Evolutionary conservation across 2,329 filamentous ascomycete species (phyloP).

Genomic region (Phyllosticta ampelicida): DNA sequence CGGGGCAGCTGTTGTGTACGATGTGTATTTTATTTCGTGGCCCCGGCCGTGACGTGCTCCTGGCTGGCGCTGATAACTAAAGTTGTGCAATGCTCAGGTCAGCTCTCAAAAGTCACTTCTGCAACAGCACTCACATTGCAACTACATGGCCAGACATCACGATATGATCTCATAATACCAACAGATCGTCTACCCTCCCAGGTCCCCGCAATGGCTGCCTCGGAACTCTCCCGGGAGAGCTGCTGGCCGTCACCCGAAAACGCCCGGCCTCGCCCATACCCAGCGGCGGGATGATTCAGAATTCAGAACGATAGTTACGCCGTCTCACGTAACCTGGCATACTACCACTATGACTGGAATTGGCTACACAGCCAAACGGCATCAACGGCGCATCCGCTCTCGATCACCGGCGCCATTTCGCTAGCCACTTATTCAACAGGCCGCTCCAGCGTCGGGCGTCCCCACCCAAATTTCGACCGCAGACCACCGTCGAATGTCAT

Average conservation of each 20-base stretch:
- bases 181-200: background rate
- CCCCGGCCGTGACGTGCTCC: background rate
- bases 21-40: conserved; percentile 1
- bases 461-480: conserved; percentile 6
- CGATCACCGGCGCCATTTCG: conserved; percentile 6
- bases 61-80: conserved; percentile 2
- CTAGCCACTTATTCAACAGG: conserved; percentile 3
- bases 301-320: background rate
- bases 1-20: background rate
- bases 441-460: background rate
- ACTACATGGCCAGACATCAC: background rate
- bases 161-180: conserved; percentile 1
- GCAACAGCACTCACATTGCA: background rate
- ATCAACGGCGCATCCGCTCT: background rate
- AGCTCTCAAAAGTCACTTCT: background rate
- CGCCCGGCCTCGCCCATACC: background rate
- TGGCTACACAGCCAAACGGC: background rate
- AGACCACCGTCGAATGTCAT: conserved; percentile 10
- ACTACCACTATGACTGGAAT: background rate
- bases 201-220: conserved; percentile 8
- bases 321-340: background rate
- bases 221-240: conserved; percentile 1
- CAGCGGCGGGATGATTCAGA: background rate
- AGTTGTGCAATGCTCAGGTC: background rate
- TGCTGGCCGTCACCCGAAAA: conserved; percentile 3